Conservation (phyloP, 2,329 filamentous ascomycete species). For the Mycocentrospora acerina region DNA sequence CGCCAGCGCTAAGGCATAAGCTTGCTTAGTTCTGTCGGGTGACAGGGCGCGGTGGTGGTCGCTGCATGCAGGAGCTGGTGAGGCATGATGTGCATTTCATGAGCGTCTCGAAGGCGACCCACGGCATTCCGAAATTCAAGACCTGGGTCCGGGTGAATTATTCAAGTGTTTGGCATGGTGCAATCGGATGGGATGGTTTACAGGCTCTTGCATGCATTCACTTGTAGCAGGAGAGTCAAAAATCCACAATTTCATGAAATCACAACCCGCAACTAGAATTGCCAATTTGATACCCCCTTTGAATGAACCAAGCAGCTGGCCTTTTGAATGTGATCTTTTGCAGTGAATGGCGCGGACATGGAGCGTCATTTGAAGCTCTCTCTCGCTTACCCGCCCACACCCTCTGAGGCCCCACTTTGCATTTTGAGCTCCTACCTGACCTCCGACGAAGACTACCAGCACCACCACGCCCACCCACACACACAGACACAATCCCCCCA, state of each 20-base stretch:
- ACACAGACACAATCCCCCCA: no score
- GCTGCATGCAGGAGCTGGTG: conserved; percentile 34
- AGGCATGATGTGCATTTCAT: conserved; percentile 43
- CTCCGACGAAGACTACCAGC: conserved; percentile 14
- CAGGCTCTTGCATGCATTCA: conserved; percentile 42
- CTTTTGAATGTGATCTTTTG: conserved; percentile 6
- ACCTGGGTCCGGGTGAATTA: conserved; percentile 39
- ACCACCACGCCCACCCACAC: conserved; percentile 19
- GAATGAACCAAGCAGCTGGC: conserved; percentile 6
- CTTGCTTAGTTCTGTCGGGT: conserved; percentile 30
- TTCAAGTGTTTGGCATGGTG: conserved; percentile 42
- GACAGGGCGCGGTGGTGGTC: conserved; percentile 29
- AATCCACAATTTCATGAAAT: conserved; percentile 44
- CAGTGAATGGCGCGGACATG: conserved; percentile 2
- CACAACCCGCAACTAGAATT: conserved; percentile 37
- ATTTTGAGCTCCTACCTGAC: conserved; percentile 20
- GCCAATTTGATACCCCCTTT: conserved; percentile 37
- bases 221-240: conserved; percentile 42
- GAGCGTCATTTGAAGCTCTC: conserved; percentile 7
- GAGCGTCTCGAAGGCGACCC: conserved; percentile 41
- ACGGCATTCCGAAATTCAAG: conserved; percentile 44
- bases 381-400: conserved; percentile 35
- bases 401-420: conserved; percentile 9
- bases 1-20: conserved; percentile 44
- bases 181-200: conserved; percentile 44